These are phyloP conservation scores for Polyporus arcularius DNA, from an alignment of 768 basidiomycete species.

Conservation along the genomic window DNA sequence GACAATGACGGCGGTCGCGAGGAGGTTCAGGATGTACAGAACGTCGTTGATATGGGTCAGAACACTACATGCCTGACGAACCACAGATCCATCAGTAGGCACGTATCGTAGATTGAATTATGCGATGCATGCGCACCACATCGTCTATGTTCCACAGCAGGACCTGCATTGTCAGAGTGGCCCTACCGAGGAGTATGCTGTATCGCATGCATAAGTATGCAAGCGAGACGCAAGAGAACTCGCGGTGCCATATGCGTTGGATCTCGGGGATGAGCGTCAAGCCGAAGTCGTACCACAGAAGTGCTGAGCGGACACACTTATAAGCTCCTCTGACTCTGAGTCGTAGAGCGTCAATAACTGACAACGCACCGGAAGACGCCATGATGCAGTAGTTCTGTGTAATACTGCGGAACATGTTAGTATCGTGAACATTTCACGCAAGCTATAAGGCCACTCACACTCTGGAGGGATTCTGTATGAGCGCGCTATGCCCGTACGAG, in stretches of 20 bases:
- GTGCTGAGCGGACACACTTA: neutral
- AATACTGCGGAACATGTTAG: neutral
- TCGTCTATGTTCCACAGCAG: neutral
- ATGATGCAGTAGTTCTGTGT: neutral
- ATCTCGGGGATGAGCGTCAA: constrained; percentile 1
- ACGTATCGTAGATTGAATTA: neutral
- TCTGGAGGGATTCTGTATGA: too few species aligned
- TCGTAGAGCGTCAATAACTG: neutral
- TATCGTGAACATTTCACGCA: neutral
- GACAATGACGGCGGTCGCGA: neutral
- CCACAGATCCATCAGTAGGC: neutral
- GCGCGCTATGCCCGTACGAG: too few species aligned
- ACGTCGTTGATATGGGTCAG: neutral
- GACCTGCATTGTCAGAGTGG: neutral
- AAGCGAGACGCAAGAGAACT: constrained; percentile 1
- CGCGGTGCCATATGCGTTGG: constrained; percentile 1
- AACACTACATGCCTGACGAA: neutral
- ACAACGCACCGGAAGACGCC: neutral
- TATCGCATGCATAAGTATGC: neutral
- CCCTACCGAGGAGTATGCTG: neutral
- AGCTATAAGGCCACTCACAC: neutral
- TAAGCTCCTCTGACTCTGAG: too few species aligned
- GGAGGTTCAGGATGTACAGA: neutral
- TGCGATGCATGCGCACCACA: neutral
- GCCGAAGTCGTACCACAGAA: neutral